Conservation (phyloP, 306 rosid genomes). For the Sicyos baderoa region DNA sequence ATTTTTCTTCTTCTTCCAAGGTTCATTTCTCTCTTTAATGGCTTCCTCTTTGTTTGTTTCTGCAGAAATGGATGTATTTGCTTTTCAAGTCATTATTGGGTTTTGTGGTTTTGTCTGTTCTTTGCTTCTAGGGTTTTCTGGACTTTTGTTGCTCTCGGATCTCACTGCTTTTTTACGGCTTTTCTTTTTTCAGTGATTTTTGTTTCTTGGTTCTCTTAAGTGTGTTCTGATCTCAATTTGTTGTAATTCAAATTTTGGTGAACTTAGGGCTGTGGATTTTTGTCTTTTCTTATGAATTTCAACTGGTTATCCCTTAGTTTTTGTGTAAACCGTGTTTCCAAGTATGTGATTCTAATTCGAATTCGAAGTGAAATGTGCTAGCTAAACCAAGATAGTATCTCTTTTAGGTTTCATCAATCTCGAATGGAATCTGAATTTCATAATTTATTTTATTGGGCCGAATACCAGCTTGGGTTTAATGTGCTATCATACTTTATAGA, state of each 20-base stretch:
- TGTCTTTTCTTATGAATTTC: too few species aligned
- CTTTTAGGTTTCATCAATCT: too few species aligned
- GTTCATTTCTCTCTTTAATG: constrained; percentile 4
- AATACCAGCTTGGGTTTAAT: too few species aligned
- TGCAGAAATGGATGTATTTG: too few species aligned
- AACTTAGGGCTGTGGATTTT: too few species aligned
- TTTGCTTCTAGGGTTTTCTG: neutral
- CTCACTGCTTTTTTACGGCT: neutral
- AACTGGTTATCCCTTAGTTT: neutral
- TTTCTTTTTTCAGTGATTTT: neutral
- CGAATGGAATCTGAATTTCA: too few species aligned
- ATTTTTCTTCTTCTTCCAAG: neutral
- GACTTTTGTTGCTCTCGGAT: constrained; percentile 4
- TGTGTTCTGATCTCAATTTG: constrained; percentile 5
- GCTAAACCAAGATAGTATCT: too few species aligned
- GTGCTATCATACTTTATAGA: too few species aligned
- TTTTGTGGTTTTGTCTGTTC: neutral
- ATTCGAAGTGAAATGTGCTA: constrained; percentile 12
- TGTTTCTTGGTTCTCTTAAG: neutral
- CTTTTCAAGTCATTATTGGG: constrained; percentile 1
- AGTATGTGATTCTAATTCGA: neutral
- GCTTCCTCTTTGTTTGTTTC: neutral
- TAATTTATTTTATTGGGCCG: too few species aligned
- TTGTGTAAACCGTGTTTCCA: too few species aligned
- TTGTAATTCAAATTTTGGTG: neutral